Percentiles rank a stretch among this genome's conserved stretches.
These are phyloP conservation scores for Phytophthora boehmeriae DNA, from an alignment of 352 stramenopile species.

Conservation along the genomic window DNA sequence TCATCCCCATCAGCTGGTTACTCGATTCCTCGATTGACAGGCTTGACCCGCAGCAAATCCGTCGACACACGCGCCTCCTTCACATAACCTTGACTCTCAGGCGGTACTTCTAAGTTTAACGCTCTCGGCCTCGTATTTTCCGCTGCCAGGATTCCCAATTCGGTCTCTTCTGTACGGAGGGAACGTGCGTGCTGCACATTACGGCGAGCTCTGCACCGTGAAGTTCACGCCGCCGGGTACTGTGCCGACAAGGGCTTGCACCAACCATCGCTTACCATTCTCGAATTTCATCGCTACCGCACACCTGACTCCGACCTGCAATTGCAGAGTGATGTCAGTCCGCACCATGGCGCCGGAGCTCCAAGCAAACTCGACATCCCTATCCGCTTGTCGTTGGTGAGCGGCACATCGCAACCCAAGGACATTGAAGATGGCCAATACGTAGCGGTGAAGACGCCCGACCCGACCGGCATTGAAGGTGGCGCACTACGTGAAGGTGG, in stretches of 20 bases:
- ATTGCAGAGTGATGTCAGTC: slow-evolving; percentile 4
- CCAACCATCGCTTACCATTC: not conserved
- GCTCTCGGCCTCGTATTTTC: too few relatives aligned
- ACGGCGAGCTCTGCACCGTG: not conserved
- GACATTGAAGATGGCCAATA: slow-evolving; percentile 14
- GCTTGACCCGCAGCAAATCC: not conserved
- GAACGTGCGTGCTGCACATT: not conserved
- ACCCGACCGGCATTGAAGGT: slow-evolving; percentile 18
- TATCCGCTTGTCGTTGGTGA: slow-evolving; percentile 26
- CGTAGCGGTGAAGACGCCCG: slow-evolving; percentile 24
- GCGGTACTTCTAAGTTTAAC: not conserved
- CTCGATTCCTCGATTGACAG: not conserved
- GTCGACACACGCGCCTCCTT: not conserved
- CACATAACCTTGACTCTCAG: not conserved
- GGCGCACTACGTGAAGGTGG: slow-evolving; percentile 36
- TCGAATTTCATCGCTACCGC: not conserved
- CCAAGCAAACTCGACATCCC: slow-evolving; percentile 3
- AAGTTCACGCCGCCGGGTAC: too few relatives aligned
- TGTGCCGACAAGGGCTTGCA: too few relatives aligned
- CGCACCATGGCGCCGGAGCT: not conserved
- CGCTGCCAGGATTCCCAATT: not conserved
- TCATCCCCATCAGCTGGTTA: not conserved
- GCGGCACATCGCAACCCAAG: slow-evolving; percentile 18
- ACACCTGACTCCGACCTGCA: not conserved
- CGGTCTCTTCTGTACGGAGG: not conserved